Evolutionary conservation across 1,284 basidiomycete species (phyloP).

Genomic region (Cryptococcus deneoformans): DNA sequence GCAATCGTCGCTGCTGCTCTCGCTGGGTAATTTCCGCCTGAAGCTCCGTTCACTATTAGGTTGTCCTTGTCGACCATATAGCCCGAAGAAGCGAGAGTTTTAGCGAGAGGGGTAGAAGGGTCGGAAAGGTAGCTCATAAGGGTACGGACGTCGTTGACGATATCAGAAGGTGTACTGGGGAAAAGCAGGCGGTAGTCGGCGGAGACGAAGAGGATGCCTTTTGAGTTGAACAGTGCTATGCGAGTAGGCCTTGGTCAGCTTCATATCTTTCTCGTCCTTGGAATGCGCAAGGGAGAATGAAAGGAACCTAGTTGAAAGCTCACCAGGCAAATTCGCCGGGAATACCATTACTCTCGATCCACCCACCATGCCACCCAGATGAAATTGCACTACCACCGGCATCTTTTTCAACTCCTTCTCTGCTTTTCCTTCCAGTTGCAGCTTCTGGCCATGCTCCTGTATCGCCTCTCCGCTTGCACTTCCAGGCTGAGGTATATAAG

Average conservation of each 20-base stretch:
- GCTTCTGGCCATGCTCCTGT: too few relatives aligned
- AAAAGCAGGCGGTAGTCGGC: constrained; percentile 14
- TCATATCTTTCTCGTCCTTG: too few relatives aligned
- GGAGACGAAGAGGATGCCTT: constrained; percentile 7
- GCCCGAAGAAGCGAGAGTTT: neutral
- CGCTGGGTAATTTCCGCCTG: constrained; percentile 13
- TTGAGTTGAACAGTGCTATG: neutral
- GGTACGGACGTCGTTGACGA: constrained; percentile 8
- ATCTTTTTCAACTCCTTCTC: neutral
- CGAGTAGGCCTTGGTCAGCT: neutral
- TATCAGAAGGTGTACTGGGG: constrained; percentile 9
- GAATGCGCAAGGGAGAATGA: too few relatives aligned
- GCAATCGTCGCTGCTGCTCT: constrained; percentile 6
- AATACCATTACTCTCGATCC: constrained; percentile 5
- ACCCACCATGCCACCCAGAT: constrained; percentile 5
- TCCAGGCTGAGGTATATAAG: constrained; percentile 2
- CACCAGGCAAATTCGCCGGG: constrained; percentile 1
- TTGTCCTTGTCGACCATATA: constrained; percentile 1
- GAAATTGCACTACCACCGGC: constrained; percentile 4
- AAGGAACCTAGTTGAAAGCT: neutral
- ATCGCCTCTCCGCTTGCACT: neutral
- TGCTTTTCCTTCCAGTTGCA: too few relatives aligned
- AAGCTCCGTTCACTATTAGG: constrained; percentile 9
- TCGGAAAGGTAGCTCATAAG: constrained; percentile 11
- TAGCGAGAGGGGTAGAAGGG: neutral